Percentiles rank a stretch among this genome's conserved stretches.
These are phyloP conservation scores for Neurospora tetrasperma DNA, from an alignment of 495 filamentous ascomycete genomes.

Conservation along the genomic window DNA sequence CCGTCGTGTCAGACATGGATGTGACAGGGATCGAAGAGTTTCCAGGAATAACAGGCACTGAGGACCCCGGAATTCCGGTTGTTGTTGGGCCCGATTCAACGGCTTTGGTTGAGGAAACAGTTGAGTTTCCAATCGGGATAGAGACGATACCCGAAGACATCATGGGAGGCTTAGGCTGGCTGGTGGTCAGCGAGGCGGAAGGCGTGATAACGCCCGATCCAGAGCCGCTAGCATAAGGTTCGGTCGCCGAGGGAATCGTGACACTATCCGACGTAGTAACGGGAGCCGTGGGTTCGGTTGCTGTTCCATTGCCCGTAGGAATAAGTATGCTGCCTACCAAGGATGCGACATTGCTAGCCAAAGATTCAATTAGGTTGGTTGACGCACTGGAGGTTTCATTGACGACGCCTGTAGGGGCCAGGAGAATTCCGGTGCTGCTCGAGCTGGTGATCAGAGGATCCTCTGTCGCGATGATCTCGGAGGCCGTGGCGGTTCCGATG, in stretches of 20 bases:
- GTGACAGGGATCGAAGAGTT: neutral
- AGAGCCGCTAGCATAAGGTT: neutral
- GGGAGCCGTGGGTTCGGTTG: neutral
- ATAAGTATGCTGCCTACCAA: constrained; percentile 2
- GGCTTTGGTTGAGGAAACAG: neutral
- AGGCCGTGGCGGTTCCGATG: neutral
- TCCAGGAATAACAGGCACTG: neutral
- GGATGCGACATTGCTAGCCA: constrained; percentile 3
- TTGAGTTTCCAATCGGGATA: constrained; percentile 2
- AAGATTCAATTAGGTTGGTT: constrained; percentile 1
- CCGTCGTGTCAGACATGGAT: neutral
- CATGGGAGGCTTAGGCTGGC: neutral
- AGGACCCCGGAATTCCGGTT: neutral
- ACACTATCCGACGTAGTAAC: constrained; percentile 1
- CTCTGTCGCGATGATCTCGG: constrained; percentile 1
- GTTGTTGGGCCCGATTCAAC: neutral
- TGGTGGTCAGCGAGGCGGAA: neutral
- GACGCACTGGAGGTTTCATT: constrained; percentile 1
- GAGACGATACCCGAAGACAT: neutral
- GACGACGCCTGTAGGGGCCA: constrained; percentile 11
- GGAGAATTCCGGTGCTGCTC: constrained; percentile 3
- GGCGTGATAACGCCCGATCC: neutral
- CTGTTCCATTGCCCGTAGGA: neutral
- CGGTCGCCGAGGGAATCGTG: neutral
- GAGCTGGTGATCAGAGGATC: constrained; percentile 4